Base-by-base conservation (phyloP, 2,329 filamentous ascomycete species). In the Grosmannia huntii region DNA sequence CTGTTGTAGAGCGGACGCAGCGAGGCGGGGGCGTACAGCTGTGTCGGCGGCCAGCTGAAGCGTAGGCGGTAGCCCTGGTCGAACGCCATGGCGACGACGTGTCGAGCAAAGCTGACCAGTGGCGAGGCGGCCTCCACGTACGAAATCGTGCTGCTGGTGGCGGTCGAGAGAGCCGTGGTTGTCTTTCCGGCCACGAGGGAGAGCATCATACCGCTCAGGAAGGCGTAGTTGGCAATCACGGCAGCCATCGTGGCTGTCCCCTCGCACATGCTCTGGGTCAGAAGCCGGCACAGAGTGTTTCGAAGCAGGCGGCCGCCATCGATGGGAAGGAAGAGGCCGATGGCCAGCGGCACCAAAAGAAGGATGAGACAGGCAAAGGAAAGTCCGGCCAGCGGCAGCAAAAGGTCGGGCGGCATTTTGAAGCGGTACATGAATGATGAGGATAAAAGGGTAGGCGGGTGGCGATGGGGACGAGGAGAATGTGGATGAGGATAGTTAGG, bases 191-290 rank as follows among this genome's bases (percentile, higher is more conserved):
- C 38, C 4, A 12, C 51, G 44, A 57, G n/a, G 7, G 57, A 58
- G 7, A 60, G 38, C 33, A 61, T 25, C 9, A 60, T 33, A 1
- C 61, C 61, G 28, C 52, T 25, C 0, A 59, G 27, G 46, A 58
- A 62, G 12, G 61, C 61, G 41, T 59, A 59, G 50, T 62, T 61
- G 46, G 57, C 59, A 5, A 57, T 11, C 23, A 50, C 6, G 4
- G 41, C 19, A 1, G 41, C 51, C 7, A 31, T 31, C 16, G 50
- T 23, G 9, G 33, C 14, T 1, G 12, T 2, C 25, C 31, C 38
- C 7, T n/a, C 31, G 19, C 50, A 46, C 25, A 56, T 57, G 28
- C 48, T 46, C 4, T 55, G 25, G 19, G 55, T 57, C 25, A 55
- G 10, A 2, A 50, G 7, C 2, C 11, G 25, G 7, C 7, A 7